phyloP scores from a whole-genome alignment of 2,329 filamentous ascomycete species.

The Tolypocladium capitatum region DNA sequence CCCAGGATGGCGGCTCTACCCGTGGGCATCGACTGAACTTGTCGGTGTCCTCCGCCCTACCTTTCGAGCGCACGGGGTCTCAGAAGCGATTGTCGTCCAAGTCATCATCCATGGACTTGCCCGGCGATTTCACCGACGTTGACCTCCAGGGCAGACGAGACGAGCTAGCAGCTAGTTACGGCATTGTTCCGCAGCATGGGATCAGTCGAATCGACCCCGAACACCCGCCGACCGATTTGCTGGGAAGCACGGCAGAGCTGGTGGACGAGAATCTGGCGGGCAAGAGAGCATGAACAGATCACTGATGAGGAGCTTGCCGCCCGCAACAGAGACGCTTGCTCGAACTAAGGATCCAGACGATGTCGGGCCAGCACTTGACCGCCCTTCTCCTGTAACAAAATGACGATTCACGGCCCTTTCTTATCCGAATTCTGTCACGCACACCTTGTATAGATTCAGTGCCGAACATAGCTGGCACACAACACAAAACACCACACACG shows the following conservation, averaged over 20 bases:
- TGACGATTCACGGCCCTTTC: not conserved
- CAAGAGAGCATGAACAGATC: not conserved
- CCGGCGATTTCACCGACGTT: conserved; percentile 30
- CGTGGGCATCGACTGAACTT: conserved; percentile 1
- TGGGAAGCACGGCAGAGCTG: conserved; percentile 44
- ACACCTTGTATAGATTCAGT: not conserved
- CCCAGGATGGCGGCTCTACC: conserved; percentile 3
- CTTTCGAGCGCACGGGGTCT: conserved; percentile 44
- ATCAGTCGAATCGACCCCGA: conserved; percentile 41
- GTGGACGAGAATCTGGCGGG: conserved; percentile 24
- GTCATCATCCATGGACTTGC: conserved; percentile 37
- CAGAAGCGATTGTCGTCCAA: conserved; percentile 36
- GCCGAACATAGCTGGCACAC: not conserved
- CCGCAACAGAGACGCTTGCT: not conserved
- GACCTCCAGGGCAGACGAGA: conserved; percentile 24
- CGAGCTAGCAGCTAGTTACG: conserved; percentile 40
- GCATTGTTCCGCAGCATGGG: conserved; percentile 43
- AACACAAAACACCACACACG: not conserved
- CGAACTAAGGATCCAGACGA: not conserved
- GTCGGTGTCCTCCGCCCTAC: conserved; percentile 23
- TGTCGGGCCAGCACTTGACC: not conserved
- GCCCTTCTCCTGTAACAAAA: not conserved
- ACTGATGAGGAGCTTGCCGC: no score
- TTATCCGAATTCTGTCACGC: not conserved
- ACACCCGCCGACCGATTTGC: conserved; percentile 27